Percentiles rank a stretch among this genome's conserved stretches.
phyloP scores from a whole-genome alignment of 176 grass and related monocot species.

The Hordeum marinum region DNA sequence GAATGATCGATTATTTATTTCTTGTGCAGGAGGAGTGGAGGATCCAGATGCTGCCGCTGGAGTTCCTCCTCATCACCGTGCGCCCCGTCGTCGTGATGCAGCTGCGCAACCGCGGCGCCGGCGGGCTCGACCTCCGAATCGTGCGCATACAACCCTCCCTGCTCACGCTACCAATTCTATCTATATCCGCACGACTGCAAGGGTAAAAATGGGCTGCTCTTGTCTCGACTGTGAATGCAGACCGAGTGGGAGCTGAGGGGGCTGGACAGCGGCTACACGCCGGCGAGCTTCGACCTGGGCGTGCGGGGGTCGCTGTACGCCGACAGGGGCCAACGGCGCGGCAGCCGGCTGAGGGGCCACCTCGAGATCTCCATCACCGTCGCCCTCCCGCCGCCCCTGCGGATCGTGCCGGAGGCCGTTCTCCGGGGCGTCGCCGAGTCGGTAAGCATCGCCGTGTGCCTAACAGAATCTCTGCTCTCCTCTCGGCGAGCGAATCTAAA shows the following conservation, averaged over 20 bases:
- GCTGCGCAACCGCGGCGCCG: slow-evolving; percentile 36
- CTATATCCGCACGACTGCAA: background rate
- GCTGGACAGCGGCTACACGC: slow-evolving; percentile 41
- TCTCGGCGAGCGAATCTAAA: background rate
- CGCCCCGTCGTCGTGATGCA: slow-evolving; percentile 72
- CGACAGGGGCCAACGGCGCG: slow-evolving; percentile 25
- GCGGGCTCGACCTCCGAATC: slow-evolving; percentile 49
- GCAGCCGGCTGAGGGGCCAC: slow-evolving; percentile 45
- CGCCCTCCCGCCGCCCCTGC: slow-evolving; percentile 48
- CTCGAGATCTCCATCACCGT: slow-evolving; percentile 57
- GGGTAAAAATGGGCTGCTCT: background rate
- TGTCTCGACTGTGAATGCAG: slow-evolving; percentile 19
- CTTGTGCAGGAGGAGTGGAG: slow-evolving; percentile 57
- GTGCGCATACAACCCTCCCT: slow-evolving; percentile 6
- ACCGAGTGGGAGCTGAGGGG: slow-evolving; percentile 73
- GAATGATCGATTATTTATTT: background rate
- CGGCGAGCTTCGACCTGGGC: slow-evolving; percentile 48
- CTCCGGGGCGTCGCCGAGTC: slow-evolving; percentile 53
- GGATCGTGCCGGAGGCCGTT: slow-evolving; percentile 41
- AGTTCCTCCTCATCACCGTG: slow-evolving; percentile 75
- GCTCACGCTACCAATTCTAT: background rate
- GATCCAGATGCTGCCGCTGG: slow-evolving; percentile 71
- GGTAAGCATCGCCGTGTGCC: background rate
- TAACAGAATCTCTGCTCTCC: background rate
- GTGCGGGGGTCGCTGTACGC: slow-evolving; percentile 58